Evolutionary conservation across 2,329 filamentous ascomycete genomes (phyloP), one percentile per base, ranked within the genome.

Genomic region (Lachnellula occidentalis): DNA sequence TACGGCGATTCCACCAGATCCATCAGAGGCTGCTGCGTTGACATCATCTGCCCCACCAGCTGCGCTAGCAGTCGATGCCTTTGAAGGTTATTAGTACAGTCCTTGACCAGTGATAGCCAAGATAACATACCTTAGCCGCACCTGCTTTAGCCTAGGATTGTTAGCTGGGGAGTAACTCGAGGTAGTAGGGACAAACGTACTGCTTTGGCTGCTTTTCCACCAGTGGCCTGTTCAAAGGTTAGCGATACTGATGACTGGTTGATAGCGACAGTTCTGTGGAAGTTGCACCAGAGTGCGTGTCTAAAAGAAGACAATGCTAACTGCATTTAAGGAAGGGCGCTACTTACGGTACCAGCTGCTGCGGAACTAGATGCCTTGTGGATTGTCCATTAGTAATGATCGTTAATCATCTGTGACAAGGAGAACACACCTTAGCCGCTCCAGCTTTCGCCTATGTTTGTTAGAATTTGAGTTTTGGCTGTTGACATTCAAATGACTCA

Each of bases 1-100:
- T 39, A 45, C 53, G 31, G 53, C 47, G 47, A 51, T 48, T n/a
- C 48, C 51, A 34, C 7, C 51, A 24, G 24, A 37, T 34, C 53
- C 53, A 17, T 55, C 34, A 2, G 14, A 31, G 2, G 53, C 53
- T 19, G 39, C 48, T 21, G 47, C 21, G 24, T 55, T 48, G 11
- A 43, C 39, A 11, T 19, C 43, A 37, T 19, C 41, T 22, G 45
- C 34, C 21, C 34, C 55, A 34, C 27, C 17, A 15, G 51, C 36
- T 24, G 24, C 7, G 7, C 24, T 24, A 24, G 24, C 24, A 24
- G 24, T 24, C 24, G 14, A 42, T 11, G 34, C 41, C 50, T 34
- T 39, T 45, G 36, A 12, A 21, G 39, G 42, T 43, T 17, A 27
- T 34, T 36, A 15, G 8, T 27, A 24, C 8, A 17, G 3, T 41